Evolutionary conservation across 2,329 filamentous ascomycete genomes (phyloP).

Genomic region (Botrytis elliptica): DNA sequence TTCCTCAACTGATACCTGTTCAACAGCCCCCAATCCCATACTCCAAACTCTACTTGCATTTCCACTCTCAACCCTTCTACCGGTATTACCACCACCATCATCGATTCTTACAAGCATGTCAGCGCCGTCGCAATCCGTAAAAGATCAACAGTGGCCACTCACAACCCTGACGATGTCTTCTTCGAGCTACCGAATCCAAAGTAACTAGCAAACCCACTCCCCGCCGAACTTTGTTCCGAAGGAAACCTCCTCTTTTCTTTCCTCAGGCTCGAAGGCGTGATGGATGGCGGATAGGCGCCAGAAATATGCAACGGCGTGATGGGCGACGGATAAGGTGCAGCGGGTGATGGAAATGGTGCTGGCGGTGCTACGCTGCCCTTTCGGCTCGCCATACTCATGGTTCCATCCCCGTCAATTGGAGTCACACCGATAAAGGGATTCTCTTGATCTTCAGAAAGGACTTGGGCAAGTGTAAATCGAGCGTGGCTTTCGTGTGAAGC

Average conservation of each 20-base stretch:
- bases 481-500: conserved; percentile 2
- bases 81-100: not conserved
- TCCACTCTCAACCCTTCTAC: not conserved
- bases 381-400: not conserved
- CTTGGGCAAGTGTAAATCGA: not conserved
- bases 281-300: not conserved
- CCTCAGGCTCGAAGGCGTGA: not conserved
- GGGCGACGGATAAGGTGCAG: not conserved
- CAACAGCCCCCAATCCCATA: not conserved
- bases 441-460: not conserved
- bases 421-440: not conserved
- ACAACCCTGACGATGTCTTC: not conserved
- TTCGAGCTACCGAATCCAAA: conserved; percentile 12
- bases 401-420: conserved; percentile 4
- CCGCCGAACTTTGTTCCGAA: not conserved
- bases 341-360: not conserved
- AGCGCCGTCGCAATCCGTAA: not conserved
- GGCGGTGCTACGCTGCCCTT: not conserved
- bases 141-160: not conserved
- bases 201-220: conserved; percentile 18
- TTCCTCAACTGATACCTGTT: not conserved
- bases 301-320: not conserved
- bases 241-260: conserved; percentile 2
- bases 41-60: not conserved
- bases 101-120: conserved; percentile 4